phyloP scores from a whole-genome alignment of 768 basidiomycete species.

The Boletus vinaceobasis region DNA sequence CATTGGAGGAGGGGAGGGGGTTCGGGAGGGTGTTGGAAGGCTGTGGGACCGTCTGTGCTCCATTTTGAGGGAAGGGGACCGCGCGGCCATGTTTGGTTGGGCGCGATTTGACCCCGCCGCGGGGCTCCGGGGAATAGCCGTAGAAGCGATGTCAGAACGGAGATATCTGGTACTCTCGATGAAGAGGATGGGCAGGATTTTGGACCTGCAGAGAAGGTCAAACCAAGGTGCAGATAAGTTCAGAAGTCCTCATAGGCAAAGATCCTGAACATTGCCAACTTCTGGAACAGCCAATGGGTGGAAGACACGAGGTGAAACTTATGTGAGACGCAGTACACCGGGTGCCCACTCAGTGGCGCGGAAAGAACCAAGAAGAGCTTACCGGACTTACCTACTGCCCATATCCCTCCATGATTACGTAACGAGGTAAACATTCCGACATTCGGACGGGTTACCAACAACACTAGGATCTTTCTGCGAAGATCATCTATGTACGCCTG shows the following conservation, averaged over 20 bases:
- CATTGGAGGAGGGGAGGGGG: conserved; percentile 13
- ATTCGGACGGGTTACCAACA: background rate
- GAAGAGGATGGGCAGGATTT: background rate
- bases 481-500: background rate
- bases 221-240: background rate
- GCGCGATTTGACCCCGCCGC: background rate
- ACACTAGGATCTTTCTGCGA: background rate
- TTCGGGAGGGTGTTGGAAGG: background rate
- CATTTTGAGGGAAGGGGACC: conserved; percentile 1
- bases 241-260: background rate
- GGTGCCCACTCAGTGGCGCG: too few relatives aligned
- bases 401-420: too few relatives aligned
- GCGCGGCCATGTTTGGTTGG: background rate
- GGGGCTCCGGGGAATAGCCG: background rate
- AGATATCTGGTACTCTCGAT: too few relatives aligned
- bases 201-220: background rate
- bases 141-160: background rate
- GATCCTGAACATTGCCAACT: background rate
- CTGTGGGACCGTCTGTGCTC: background rate
- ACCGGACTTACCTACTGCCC: too few relatives aligned
- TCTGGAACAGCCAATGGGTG: background rate
- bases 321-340: too few relatives aligned
- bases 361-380: too few relatives aligned
- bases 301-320: background rate
- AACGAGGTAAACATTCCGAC: background rate